Conservation (phyloP, 2,329 filamentous ascomycete genomes). For the Diaporthe citri region DNA sequence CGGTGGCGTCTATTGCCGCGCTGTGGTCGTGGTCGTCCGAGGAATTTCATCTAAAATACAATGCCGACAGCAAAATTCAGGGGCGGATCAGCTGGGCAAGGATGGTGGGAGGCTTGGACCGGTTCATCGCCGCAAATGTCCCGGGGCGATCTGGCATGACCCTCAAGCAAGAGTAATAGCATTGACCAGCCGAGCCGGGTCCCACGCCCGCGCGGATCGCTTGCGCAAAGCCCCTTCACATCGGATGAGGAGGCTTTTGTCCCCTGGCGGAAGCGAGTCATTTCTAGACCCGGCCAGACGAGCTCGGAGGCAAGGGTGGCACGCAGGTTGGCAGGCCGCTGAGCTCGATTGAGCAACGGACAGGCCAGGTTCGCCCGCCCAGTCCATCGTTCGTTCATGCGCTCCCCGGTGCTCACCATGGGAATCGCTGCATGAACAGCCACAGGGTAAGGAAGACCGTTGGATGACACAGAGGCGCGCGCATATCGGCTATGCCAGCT, state of each 20-base stretch:
- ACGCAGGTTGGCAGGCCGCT: no score
- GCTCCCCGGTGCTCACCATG: background rate
- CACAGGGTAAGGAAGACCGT: background rate
- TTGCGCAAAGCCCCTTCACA: slow-evolving; percentile 11
- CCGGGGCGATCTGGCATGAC: background rate
- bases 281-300: background rate
- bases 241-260: slow-evolving; percentile 33
- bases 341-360: background rate
- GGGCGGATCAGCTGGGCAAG: slow-evolving; percentile 30
- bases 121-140: background rate
- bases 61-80: background rate
- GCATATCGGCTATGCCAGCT: slow-evolving; percentile 1
- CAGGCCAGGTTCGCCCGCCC: slow-evolving; percentile 8
- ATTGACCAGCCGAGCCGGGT: slow-evolving; percentile 17
- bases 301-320: background rate
- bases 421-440: background rate
- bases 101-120: slow-evolving; percentile 3
- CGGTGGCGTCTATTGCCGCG: slow-evolving; percentile 28
- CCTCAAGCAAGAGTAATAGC: background rate
- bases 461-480: background rate
- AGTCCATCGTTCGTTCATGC: slow-evolving; percentile 20
- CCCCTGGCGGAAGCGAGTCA: slow-evolving; percentile 13
- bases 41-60: slow-evolving; percentile 9
- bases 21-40: slow-evolving; percentile 21
- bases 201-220: slow-evolving; percentile 6